Evolutionary conservation across 2,329 filamentous ascomycete species (phyloP).

Genomic region (Xylaria sp.): DNA sequence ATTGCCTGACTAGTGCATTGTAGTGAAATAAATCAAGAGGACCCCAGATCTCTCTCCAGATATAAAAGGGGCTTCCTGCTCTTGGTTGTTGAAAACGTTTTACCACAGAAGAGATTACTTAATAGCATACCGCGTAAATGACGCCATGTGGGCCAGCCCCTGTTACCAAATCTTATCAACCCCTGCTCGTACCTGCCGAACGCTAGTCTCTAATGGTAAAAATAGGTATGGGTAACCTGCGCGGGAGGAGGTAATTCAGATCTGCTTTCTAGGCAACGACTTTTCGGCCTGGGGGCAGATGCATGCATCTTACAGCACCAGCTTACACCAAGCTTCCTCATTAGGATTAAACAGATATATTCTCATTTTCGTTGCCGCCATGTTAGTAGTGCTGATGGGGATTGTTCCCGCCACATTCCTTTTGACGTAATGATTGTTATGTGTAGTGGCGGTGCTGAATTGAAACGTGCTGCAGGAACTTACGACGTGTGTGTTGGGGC

Average conservation of each 20-base stretch:
- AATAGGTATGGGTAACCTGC: neutral
- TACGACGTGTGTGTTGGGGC: too few relatives aligned
- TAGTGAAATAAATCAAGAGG: too few relatives aligned
- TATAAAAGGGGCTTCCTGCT: neutral
- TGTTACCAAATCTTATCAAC: too few relatives aligned
- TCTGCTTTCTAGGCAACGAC: neutral
- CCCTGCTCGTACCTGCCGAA: conserved; percentile 13
- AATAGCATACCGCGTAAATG: too few relatives aligned
- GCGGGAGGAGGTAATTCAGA: neutral
- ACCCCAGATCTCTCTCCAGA: too few relatives aligned
- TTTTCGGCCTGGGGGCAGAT: neutral
- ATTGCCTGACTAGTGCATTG: too few relatives aligned
- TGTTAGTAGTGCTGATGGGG: too few relatives aligned
- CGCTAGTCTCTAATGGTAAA: neutral
- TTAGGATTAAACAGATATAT: neutral
- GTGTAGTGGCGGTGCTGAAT: neutral
- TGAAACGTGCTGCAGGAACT: neutral
- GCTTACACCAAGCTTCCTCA: neutral
- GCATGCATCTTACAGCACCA: neutral
- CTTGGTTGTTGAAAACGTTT: neutral
- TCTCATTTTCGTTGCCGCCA: neutral
- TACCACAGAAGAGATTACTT: too few relatives aligned
- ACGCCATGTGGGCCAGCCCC: too few relatives aligned
- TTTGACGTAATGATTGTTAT: too few relatives aligned
- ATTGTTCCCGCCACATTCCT: too few relatives aligned